phyloP scores from a whole-genome alignment of 2,329 filamentous ascomycete genomes.

The Xylariaceae sp. region DNA sequence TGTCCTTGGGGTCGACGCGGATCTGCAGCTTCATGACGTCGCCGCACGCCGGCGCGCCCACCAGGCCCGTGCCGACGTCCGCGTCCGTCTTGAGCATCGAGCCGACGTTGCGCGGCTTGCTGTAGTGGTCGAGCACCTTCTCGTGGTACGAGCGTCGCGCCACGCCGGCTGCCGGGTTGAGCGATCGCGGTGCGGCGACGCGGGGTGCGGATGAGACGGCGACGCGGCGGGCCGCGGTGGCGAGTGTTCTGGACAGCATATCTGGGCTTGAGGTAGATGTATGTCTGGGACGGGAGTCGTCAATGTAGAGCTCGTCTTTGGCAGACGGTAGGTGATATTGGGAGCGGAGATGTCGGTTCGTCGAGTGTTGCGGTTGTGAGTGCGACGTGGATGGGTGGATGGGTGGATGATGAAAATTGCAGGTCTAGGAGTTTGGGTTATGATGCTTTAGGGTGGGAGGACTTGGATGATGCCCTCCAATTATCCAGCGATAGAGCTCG shows the following conservation, averaged over 20 bases:
- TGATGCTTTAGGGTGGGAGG: too few species aligned
- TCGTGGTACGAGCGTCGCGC: slow-evolving; percentile 43
- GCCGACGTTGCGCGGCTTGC: slow-evolving; percentile 69
- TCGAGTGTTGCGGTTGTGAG: slow-evolving; percentile 4
- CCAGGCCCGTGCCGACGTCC: slow-evolving; percentile 70
- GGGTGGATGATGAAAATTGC: neutral
- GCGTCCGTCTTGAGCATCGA: slow-evolving; percentile 63
- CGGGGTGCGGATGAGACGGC: slow-evolving; percentile 34
- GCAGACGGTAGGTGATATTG: slow-evolving; percentile 1
- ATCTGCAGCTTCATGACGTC: slow-evolving; percentile 95
- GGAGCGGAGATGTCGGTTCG: slow-evolving; percentile 1
- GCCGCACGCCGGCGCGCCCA: slow-evolving; percentile 82
- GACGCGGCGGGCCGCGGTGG: slow-evolving; percentile 31
- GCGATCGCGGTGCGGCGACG: slow-evolving; percentile 32
- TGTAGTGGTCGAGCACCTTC: slow-evolving; percentile 74
- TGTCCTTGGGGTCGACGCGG: slow-evolving; percentile 64
- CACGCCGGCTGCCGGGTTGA: slow-evolving; percentile 31
- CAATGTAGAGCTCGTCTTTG: neutral
- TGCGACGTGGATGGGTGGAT: slow-evolving; percentile 4
- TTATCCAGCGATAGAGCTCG: too few species aligned
- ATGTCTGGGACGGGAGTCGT: neutral
- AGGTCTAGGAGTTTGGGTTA: neutral
- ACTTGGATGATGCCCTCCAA: too few species aligned
- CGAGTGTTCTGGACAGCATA: slow-evolving; percentile 42
- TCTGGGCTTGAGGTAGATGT: slow-evolving; percentile 15